Base-by-base conservation (phyloP, 805 yeast species). In the Metschnikowia drakensbergensis region DNA sequence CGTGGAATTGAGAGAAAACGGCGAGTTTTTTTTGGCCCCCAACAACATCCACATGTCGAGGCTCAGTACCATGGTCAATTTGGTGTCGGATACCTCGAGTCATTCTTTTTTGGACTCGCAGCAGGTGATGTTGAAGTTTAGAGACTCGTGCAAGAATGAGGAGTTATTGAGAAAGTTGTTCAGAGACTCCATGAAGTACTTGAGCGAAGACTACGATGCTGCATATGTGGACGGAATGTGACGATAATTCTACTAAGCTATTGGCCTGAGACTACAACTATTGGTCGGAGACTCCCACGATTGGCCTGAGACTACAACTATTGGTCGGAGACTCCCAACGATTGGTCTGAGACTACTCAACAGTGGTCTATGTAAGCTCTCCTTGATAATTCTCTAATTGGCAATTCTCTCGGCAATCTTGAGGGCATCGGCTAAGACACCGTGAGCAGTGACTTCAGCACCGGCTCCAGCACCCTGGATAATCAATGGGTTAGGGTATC, bases 381-480 rank as follows among this genome's bases (percentile, higher is more conserved):
- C n/a, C n/a, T n/a, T n/a, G n/a, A 0, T n/a, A 17, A 4, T 23
- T 35, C 37, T 35, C 25, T 66, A 74, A 41, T 66, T 64, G 43
- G 83, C 84, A 46, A 88, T 68, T 75, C 96, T 83, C 72, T 91
- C 90, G 38, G 95, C 96, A 59, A 89, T 84, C 76, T 89, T 94
- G 65, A 94, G 79, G 33, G 88, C 84, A 66, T 94, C 99, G 46
- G 95, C 96, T 57, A 94, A 79, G 38, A 94, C 97, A 69, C 99
- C 99, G 51, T 71, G 76, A 40, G 84, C 84, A 45, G 84, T 80
- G 40, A 80, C 83, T 33, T 79, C 84, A 46, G 84, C 83, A 94
- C 60, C 96, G 81, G 84, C 84, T 62, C 96, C 99, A 30, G 99
- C 99, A 71, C 99, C 99, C 77, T 94, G 99, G 60, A 94, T 80